Evolutionary conservation across 345 rosid genomes (phyloP), one percentile per base, ranked within the genome.

Genomic region (Eucalyptus cladocalyx): DNA sequence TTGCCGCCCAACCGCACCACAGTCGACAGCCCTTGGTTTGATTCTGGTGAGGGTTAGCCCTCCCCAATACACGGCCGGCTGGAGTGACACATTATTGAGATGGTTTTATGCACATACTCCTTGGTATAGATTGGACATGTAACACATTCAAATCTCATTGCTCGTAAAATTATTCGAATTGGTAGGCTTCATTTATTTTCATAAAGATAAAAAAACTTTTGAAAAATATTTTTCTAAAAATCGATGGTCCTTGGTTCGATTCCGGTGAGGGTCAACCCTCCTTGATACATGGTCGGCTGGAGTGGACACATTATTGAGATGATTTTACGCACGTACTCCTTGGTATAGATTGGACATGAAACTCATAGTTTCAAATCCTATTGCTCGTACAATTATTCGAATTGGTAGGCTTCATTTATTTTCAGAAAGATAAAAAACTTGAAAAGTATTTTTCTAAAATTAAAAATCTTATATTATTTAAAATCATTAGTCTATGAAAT

Each of bases 191-290:
- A 30, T 62, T 62, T 62, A 62, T 62, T 30, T 62, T 62, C 34
- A 62, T n/a, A n/a, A 62, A 14, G 2, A 6, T 62, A 48, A 14
- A 60, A 28, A 26, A 6, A 12, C 4, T 28, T 11, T 13, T 12
- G 4, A 62, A 62, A 60, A 26, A 26, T 26, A 26, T 12, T 60
- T 11, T 26, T 60, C 8, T 54, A 54, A 54, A 54, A 54, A 54
- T 53, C 5, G 1, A 19, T 10, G 2, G 1, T 24, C 58, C 58
- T 53, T 53, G 58, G 58, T 53, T 53, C 5, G 1, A 19, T 19
- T 53, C 2, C 2, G 0, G 0, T 19, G 56, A 53, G 58, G 24
- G 24, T 53, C 10, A 8, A 0, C 58, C 58, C 24, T 53, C 24
- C 56, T 4, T 1, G 2, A 19, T 53, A 53, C 80, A 17, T 32